Conservation (phyloP, 148 eudicot genomes). For the Chenopodium quinoa region DNA sequence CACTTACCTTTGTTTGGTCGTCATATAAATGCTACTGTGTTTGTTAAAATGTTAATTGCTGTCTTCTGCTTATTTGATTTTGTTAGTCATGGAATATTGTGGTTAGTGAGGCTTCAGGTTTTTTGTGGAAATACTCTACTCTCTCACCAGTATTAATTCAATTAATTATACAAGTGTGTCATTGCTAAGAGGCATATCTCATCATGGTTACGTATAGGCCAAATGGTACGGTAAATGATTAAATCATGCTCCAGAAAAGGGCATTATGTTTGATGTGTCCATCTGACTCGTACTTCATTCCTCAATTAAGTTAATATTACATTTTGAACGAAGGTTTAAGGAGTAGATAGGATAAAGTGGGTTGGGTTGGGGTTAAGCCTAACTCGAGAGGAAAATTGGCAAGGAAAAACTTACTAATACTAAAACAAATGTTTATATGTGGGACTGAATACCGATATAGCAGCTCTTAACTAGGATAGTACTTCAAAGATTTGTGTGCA, state of each 20-base stretch:
- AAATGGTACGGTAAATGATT: not conserved
- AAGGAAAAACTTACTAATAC: not conserved
- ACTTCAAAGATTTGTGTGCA: not conserved
- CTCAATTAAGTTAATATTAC: not conserved
- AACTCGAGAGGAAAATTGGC: not conserved
- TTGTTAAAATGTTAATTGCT: not conserved
- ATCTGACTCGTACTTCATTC: not conserved
- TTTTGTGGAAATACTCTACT: not conserved
- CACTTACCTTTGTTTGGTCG: not conserved
- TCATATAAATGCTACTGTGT: not conserved
- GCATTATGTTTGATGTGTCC: not conserved
- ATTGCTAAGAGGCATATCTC: not conserved
- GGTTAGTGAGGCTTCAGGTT: not conserved
- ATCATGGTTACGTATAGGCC: not conserved
- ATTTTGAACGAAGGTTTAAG: not conserved
- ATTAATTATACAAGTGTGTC: too few relatives aligned
- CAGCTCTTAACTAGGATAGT: not conserved
- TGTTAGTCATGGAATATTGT: not conserved
- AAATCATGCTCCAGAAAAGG: not conserved
- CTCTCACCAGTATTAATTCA: not conserved
- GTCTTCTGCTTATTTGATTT: not conserved
- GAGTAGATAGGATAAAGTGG: not conserved
- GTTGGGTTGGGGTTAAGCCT: not conserved
- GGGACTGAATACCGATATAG: not conserved
- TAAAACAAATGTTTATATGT: not conserved